Percentiles rank a stretch among this genome's conserved stretches.
phyloP scores from a whole-genome alignment of 768 basidiomycete species.

The Trametes gibbosa region DNA sequence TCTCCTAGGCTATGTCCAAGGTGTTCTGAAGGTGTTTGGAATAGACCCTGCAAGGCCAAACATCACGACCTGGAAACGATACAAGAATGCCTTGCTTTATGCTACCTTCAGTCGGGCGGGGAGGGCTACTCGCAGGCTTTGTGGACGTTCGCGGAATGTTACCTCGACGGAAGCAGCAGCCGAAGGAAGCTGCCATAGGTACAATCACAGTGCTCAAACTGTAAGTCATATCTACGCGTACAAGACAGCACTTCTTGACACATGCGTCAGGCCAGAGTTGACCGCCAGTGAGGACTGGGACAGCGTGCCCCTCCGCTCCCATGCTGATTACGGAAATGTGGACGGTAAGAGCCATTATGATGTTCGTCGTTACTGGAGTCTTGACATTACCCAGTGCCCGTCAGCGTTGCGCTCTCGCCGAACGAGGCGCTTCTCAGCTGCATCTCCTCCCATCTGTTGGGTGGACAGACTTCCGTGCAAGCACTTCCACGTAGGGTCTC shows the following conservation, averaged over 20 bases:
- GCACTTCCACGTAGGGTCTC: slow-evolving; percentile 18
- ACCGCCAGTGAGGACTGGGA: slow-evolving; percentile 52
- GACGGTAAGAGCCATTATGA: neutral
- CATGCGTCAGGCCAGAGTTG: slow-evolving; percentile 47
- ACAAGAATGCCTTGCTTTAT: slow-evolving; percentile 47
- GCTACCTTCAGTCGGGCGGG: slow-evolving; percentile 35
- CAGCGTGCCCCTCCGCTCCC: slow-evolving; percentile 42
- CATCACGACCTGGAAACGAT: slow-evolving; percentile 37
- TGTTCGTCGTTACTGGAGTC: neutral
- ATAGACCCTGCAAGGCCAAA: slow-evolving; percentile 12
- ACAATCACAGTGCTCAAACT: slow-evolving; percentile 48
- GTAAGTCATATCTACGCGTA: slow-evolving; percentile 36
- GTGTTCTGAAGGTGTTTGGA: neutral
- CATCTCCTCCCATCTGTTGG: slow-evolving; percentile 39
- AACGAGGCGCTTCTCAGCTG: slow-evolving; percentile 57
- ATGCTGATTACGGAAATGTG: slow-evolving; percentile 31
- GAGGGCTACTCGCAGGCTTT: slow-evolving; percentile 45
- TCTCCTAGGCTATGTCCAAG: no score
- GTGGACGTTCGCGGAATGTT: slow-evolving; percentile 45
- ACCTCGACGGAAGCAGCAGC: slow-evolving; percentile 30
- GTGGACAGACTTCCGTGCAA: slow-evolving; percentile 21
- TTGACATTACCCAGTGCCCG: slow-evolving; percentile 46
- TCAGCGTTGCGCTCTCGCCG: slow-evolving; percentile 54
- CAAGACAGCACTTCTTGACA: neutral
- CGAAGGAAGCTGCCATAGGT: slow-evolving; percentile 47